Evolutionary conservation across 2,329 filamentous ascomycete genomes (phyloP).

Genomic region (Epicoccum sorghinum): DNA sequence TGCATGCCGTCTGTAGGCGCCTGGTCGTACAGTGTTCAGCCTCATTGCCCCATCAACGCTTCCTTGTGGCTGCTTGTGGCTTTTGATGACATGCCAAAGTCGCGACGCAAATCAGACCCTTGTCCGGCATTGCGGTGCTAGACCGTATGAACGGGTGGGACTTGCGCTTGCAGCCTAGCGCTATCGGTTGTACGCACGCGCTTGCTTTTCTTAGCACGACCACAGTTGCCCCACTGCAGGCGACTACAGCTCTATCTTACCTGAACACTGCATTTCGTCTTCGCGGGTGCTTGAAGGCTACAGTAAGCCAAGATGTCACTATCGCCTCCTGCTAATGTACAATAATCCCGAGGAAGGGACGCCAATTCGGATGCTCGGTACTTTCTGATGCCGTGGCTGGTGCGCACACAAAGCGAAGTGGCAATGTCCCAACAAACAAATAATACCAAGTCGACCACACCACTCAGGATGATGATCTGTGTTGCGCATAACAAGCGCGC

Average conservation of each 20-base stretch:
- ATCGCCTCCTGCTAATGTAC: not conserved
- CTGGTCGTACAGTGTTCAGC: not conserved
- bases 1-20: not conserved
- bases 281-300: not conserved
- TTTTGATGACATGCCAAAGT: not conserved
- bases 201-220: slow-evolving; percentile 18
- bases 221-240: no score
- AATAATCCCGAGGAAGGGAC: not conserved
- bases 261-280: not conserved
- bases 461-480: not conserved
- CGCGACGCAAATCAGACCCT: not conserved
- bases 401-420: slow-evolving; percentile 1
- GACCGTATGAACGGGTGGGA: slow-evolving; percentile 20
- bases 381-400: slow-evolving; percentile 1
- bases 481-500: slow-evolving; percentile 10
- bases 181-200: slow-evolving; percentile 11
- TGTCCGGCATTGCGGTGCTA: slow-evolving; percentile 14
- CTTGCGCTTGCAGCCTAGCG: slow-evolving; percentile 17
- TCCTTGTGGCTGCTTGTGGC: not conserved
- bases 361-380: not conserved
- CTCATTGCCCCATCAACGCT: not conserved
- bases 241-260: no score
- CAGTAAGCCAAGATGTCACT: not conserved
- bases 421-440: slow-evolving; percentile 17
- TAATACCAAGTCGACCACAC: slow-evolving; percentile 1